Conservation (phyloP, 768 basidiomycete genomes). For the Krasilnikovozyma curviuscula region DNA sequence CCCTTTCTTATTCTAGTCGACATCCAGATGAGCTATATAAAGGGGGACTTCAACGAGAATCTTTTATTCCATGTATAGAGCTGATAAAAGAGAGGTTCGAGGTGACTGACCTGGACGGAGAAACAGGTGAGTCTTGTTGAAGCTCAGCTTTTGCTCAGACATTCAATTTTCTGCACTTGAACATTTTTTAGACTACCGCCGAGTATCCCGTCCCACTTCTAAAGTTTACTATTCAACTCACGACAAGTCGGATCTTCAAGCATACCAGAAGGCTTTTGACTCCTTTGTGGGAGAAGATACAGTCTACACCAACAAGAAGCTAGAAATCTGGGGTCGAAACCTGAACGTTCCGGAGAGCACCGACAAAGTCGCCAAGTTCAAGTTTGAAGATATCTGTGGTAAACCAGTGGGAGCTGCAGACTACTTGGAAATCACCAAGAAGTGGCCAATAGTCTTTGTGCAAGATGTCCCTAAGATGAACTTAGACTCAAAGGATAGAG, state of each 20-base stretch:
- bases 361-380: slow-evolving; percentile 60
- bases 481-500: slow-evolving; percentile 66
- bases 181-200: slow-evolving; percentile 57
- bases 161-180: background rate
- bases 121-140: slow-evolving; percentile 41
- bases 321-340: slow-evolving; percentile 80
- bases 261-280: slow-evolving; percentile 67
- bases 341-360: slow-evolving; percentile 62
- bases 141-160: background rate
- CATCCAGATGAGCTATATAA: slow-evolving; percentile 95
- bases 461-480: slow-evolving; percentile 76
- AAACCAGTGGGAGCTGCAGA: slow-evolving; percentile 82
- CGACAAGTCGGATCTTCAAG: slow-evolving; percentile 40
- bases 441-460: slow-evolving; percentile 73
- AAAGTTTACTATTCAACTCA: slow-evolving; percentile 83
- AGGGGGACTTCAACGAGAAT: slow-evolving; percentile 90
- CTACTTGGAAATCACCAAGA: slow-evolving; percentile 79
- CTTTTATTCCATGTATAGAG: slow-evolving; percentile 87
- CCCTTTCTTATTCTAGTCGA: slow-evolving; percentile 39
- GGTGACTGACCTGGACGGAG: slow-evolving; percentile 61
- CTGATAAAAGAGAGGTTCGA: slow-evolving; percentile 70
- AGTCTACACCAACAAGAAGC: slow-evolving; percentile 40
- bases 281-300: slow-evolving; percentile 41
- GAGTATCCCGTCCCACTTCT: slow-evolving; percentile 76
- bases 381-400: slow-evolving; percentile 69